A percentile compares a stretch with the other conserved stretches of the same genome.
These are phyloP conservation scores for Talaromyces sp. DNA, from an alignment of 2,329 filamentous ascomycete species.

Conservation along the genomic window DNA sequence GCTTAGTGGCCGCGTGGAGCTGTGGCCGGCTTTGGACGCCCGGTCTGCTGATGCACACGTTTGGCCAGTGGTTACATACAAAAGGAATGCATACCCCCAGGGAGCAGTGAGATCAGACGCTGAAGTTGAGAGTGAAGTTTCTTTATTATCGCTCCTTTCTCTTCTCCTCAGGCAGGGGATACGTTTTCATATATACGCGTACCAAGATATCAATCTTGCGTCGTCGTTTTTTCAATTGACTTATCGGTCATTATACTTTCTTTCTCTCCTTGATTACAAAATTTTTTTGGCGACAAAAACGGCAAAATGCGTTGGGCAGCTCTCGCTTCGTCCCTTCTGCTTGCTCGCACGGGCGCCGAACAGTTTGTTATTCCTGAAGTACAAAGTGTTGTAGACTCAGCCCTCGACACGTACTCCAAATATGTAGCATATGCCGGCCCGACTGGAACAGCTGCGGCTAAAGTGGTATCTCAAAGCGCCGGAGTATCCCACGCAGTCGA, in stretches of 20 bases:
- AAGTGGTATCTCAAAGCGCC: neutral
- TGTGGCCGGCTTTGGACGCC: neutral
- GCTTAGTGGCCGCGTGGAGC: neutral
- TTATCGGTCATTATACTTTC: neutral
- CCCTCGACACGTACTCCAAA: constrained; percentile 12
- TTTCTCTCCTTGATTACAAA: neutral
- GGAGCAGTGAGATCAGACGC: neutral
- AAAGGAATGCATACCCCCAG: neutral
- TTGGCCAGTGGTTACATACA: neutral
- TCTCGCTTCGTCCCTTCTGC: constrained; percentile 7
- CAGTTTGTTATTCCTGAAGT: constrained; percentile 16
- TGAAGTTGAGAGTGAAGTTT: neutral
- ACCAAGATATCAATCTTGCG: neutral
- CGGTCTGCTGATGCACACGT: neutral
- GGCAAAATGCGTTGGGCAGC: neutral
- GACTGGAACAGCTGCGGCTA: constrained; percentile 9
- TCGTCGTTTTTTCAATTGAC: neutral
- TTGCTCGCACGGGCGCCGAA: constrained; percentile 13
- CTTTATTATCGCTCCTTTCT: neutral
- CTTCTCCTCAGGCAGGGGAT: neutral
- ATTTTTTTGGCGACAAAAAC: neutral
- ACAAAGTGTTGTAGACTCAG: constrained; percentile 14
- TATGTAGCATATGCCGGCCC: constrained; percentile 15
- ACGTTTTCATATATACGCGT: neutral
- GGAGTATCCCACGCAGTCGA: constrained; percentile 6